Percentiles rank a stretch among this genome's conserved stretches.
Evolutionary conservation across 345 rosid genomes (phyloP).

Genomic region (Trapa incisa): DNA sequence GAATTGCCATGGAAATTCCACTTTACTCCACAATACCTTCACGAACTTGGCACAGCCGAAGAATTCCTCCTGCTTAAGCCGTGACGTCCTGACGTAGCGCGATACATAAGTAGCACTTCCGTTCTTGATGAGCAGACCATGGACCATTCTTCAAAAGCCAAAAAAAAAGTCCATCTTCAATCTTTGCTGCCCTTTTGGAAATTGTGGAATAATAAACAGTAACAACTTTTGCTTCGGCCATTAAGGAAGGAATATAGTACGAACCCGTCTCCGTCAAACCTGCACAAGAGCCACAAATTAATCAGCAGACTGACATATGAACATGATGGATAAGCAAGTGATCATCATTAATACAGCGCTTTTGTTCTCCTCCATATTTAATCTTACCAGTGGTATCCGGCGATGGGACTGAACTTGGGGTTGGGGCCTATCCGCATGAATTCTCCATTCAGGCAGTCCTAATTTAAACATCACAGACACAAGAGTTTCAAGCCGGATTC

Average conservation of each 20-base stretch:
- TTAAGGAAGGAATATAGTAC: slow-evolving; percentile 10
- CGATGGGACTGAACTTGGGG: no score
- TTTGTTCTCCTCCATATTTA: no score
- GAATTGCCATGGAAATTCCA: no score
- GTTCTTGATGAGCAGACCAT: slow-evolving; percentile 74
- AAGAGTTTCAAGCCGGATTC: no score
- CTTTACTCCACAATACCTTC: no score
- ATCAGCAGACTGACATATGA: no score
- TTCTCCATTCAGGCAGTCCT: slow-evolving; percentile 73
- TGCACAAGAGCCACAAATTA: slow-evolving; percentile 16
- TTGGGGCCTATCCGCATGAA: no score
- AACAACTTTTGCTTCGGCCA: background rate
- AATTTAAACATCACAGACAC: slow-evolving; percentile 2
- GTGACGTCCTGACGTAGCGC: slow-evolving; percentile 67
- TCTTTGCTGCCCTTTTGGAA: background rate
- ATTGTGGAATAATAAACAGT: background rate
- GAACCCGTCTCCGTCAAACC: slow-evolving; percentile 99
- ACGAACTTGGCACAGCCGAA: no score
- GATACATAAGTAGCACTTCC: slow-evolving; percentile 83
- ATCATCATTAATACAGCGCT: no score
- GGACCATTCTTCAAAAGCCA: slow-evolving; percentile 58
- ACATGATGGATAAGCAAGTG: background rate
- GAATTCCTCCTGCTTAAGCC: slow-evolving; percentile 23
- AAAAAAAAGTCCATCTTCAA: background rate
- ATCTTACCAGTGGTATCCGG: no score